A percentile compares a stretch with the other conserved stretches of the same genome.
phyloP scores from a whole-genome alignment of 805 yeast species.

The Candida awuae region DNA sequence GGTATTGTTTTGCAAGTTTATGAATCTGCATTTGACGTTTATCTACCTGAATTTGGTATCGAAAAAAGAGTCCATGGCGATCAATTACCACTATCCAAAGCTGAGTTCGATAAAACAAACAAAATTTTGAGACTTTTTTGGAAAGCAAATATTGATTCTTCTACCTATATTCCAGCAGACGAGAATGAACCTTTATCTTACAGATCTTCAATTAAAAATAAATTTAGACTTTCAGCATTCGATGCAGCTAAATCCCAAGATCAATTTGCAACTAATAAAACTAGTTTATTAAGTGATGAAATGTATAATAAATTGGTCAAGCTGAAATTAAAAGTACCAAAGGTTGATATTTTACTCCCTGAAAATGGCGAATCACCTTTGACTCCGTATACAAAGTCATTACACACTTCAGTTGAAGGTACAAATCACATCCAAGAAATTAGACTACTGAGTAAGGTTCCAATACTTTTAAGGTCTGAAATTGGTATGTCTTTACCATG shows the following conservation, averaged over 20 bases:
- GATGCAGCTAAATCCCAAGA: conserved; percentile 61
- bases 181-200: conserved; percentile 72
- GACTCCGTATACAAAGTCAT: conserved; percentile 48
- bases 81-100: conserved; percentile 85
- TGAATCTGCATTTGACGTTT: conserved; percentile 92
- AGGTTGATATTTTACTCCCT: conserved; percentile 9
- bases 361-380: conserved; percentile 31
- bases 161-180: conserved; percentile 86
- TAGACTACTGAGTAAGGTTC: conserved; percentile 67
- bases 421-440: conserved; percentile 71
- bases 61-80: conserved; percentile 97
- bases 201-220: conserved; percentile 69
- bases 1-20: conserved; percentile 89
- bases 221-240: conserved; percentile 60
- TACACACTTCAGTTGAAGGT: conserved; percentile 54
- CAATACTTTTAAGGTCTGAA: conserved; percentile 81
- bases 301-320: conserved; percentile 41
- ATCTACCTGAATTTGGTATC: conserved; percentile 86
- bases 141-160: conserved; percentile 90
- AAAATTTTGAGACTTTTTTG: conserved; percentile 76
- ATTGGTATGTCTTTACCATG: conserved; percentile 95
- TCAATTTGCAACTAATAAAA: conserved; percentile 26
- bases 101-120: conserved; percentile 72
- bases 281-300: conserved; percentile 31
- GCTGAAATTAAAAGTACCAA: conserved; percentile 34